Conservation (phyloP, 2,329 filamentous ascomycete genomes). For the Dichotomopilus funicola region DNA sequence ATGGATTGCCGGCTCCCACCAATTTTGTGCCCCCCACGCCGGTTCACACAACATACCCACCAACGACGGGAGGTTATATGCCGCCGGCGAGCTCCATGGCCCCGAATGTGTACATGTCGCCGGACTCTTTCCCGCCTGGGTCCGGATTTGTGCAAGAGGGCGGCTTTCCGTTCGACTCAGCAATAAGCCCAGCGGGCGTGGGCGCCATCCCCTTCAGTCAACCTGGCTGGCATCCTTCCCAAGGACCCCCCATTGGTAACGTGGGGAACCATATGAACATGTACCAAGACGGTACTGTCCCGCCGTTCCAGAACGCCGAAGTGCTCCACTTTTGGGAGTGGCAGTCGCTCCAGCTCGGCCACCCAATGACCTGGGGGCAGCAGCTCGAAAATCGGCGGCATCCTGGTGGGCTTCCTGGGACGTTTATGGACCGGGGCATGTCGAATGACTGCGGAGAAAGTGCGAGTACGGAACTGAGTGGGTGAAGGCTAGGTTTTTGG, state of each 20-base stretch:
- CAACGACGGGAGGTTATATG: neutral
- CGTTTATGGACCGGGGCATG: neutral
- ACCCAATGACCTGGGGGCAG: slow-evolving; percentile 17
- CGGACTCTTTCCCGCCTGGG: neutral
- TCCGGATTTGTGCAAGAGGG: neutral
- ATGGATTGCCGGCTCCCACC: neutral
- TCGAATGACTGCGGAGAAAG: neutral
- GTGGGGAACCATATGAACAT: slow-evolving; percentile 1
- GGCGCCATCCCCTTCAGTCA: slow-evolving; percentile 5
- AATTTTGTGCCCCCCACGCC: neutral
- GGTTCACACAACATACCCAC: neutral
- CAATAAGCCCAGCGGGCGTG: neutral
- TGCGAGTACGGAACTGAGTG: neutral
- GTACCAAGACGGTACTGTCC: slow-evolving; percentile 5
- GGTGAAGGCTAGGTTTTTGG: neutral
- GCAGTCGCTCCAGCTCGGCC: slow-evolving; percentile 15
- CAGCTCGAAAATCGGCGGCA: neutral
- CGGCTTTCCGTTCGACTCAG: slow-evolving; percentile 7
- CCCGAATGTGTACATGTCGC: neutral
- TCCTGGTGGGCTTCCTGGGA: neutral
- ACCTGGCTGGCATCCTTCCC: slow-evolving; percentile 14
- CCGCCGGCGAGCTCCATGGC: neutral
- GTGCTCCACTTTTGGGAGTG: slow-evolving; percentile 22
- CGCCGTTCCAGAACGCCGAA: slow-evolving; percentile 8
- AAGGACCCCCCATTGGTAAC: neutral